Conservation (phyloP, 306 rosid genomes). For the Neltuma alba region DNA sequence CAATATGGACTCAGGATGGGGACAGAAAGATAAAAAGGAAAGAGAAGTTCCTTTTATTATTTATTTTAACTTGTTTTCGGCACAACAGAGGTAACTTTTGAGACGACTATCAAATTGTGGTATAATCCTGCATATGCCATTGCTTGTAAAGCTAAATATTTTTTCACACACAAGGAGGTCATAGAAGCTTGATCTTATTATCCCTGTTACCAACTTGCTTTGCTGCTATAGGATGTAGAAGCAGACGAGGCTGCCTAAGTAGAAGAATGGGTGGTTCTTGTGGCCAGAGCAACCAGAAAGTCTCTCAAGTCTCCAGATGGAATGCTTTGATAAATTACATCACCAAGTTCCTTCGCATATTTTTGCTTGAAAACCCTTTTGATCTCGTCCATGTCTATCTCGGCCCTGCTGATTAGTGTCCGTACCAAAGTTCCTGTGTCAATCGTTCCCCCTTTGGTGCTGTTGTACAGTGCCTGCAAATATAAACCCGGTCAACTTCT, state of each 20-base stretch:
- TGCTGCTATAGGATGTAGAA: too few species aligned
- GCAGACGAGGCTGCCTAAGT: too few species aligned
- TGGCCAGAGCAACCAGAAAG: constrained; percentile 61
- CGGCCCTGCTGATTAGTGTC: constrained; percentile 58
- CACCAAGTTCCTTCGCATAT: constrained; percentile 54
- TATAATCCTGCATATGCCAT: not conserved
- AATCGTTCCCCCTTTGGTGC: constrained; percentile 47
- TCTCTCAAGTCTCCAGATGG: constrained; percentile 54
- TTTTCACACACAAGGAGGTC: not conserved
- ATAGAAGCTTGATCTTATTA: not conserved
- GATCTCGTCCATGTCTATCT: constrained; percentile 65
- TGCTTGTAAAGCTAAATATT: not conserved
- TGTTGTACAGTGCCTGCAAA: constrained; percentile 48
- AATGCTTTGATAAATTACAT: constrained; percentile 48
- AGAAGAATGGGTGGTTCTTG: constrained; percentile 38
- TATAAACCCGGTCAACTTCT: not conserved
- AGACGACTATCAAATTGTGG: constrained; percentile 12
- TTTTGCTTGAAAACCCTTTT: constrained; percentile 49
- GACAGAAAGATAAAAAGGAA: constrained; percentile 8
- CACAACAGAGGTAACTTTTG: not conserved
- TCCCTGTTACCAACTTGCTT: constrained; percentile 21
- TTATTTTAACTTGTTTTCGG: not conserved
- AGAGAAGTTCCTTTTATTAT: constrained; percentile 16
- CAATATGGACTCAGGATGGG: not conserved
- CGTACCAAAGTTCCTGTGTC: constrained; percentile 47